Evolutionary conservation across 2,329 filamentous ascomycete genomes (phyloP).

Genomic region (Xylariaceae sp.): DNA sequence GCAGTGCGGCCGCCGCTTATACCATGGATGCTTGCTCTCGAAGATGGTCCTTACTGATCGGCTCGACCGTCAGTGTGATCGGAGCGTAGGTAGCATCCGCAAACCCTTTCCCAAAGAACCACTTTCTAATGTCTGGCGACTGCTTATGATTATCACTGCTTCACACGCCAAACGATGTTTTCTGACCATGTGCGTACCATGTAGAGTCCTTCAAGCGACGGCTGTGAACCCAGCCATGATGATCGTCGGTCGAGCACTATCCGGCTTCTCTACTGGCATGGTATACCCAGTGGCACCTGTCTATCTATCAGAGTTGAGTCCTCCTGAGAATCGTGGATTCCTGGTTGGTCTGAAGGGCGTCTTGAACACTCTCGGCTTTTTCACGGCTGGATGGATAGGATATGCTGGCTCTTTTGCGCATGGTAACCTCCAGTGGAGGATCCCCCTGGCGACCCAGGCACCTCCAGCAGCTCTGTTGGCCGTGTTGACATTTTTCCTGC

Average conservation of each 20-base stretch:
- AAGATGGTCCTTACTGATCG: constrained; percentile 8
- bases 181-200: not conserved
- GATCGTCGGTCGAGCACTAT: constrained; percentile 21
- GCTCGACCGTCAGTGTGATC: constrained; percentile 12
- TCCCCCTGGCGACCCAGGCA: constrained; percentile 30
- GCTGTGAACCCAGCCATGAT: constrained; percentile 21
- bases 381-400: constrained; percentile 36
- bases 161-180: too few relatives aligned
- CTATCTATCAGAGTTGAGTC: constrained; percentile 24
- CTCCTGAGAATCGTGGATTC: constrained; percentile 21
- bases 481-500: constrained; percentile 18
- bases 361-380: constrained; percentile 32
- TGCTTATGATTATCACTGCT: too few relatives aligned
- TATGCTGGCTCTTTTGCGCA: constrained; percentile 30
- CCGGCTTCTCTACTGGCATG: constrained; percentile 21
- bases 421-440: constrained; percentile 29
- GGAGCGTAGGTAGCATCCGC: constrained; percentile 15
- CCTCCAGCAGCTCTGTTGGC: constrained; percentile 17
- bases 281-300: constrained; percentile 19
- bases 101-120: too few relatives aligned
- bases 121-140: too few relatives aligned
- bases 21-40: constrained; percentile 6
- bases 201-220: constrained; percentile 20
- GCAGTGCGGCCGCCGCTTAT: constrained; percentile 7
- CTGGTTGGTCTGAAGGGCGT: constrained; percentile 30